phyloP scores from a whole-genome alignment of 192 early-diverging fungal genomes.

The Hyaloraphidium curvatum region DNA sequence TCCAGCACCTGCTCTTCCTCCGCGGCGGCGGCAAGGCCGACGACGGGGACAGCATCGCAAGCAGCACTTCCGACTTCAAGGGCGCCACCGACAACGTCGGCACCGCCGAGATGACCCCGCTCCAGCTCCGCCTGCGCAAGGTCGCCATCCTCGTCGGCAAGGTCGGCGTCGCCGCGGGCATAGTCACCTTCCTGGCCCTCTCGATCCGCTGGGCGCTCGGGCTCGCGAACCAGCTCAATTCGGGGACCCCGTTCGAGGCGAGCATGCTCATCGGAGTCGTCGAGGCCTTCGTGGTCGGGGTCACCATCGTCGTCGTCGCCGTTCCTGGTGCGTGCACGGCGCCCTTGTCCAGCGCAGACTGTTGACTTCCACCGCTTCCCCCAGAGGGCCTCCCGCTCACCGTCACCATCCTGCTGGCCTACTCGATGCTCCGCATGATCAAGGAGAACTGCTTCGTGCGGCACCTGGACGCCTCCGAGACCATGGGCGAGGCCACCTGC shows the following conservation, averaged over 20 bases:
- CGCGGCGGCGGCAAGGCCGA: too few relatives aligned
- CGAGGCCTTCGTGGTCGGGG: conserved; percentile 31
- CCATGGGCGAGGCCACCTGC: conserved; percentile 41
- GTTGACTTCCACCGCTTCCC: too few relatives aligned
- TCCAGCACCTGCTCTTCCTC: conserved; percentile 34
- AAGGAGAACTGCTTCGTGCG: conserved; percentile 40
- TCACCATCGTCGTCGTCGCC: conserved; percentile 38
- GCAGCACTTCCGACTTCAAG: conserved; percentile 77
- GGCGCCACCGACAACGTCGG: too few relatives aligned
- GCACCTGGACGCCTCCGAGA: conserved; percentile 39
- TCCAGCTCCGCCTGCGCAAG: conserved; percentile 32
- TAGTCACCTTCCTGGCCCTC: conserved; percentile 32
- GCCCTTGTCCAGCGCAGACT: too few relatives aligned
- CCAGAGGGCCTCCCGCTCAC: conserved; percentile 42
- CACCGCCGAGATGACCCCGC: conserved; percentile 13
- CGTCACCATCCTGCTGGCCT: conserved; percentile 34
- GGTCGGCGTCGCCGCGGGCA: conserved; percentile 33
- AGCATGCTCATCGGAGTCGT: conserved; percentile 11
- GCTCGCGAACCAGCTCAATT: neutral
- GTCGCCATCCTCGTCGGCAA: conserved; percentile 40
- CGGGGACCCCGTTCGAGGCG: neutral
- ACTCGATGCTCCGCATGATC: conserved; percentile 48
- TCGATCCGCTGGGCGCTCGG: conserved; percentile 29
- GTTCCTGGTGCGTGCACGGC: too few relatives aligned
- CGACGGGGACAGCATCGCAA: too few relatives aligned